Evolutionary conservation across 306 rosid species (phyloP).

Genomic region (Amphicarpaea edgeworthii): DNA sequence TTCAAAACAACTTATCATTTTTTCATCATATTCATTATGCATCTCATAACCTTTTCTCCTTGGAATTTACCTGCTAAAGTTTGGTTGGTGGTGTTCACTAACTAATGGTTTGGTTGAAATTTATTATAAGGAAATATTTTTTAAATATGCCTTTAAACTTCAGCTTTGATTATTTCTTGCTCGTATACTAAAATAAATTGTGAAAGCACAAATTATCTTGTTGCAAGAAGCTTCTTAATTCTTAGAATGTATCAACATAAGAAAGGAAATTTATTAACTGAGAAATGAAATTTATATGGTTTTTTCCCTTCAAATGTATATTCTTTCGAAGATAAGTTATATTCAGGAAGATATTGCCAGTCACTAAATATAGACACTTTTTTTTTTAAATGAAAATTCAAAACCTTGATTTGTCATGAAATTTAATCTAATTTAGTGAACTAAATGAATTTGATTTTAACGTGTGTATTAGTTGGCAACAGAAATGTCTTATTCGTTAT

Average conservation of each 20-base stretch:
- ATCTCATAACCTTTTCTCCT: neutral
- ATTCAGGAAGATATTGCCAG: too few species aligned
- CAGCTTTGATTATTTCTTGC: too few species aligned
- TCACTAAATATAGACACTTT: too few species aligned
- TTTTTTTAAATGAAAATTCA: too few species aligned
- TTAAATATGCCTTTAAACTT: too few species aligned
- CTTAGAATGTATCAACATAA: neutral
- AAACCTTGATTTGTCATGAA: too few species aligned
- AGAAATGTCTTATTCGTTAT: constrained; percentile 40
- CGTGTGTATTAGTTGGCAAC: too few species aligned
- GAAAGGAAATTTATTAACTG: neutral
- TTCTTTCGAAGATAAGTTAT: too few species aligned
- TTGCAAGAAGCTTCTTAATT: neutral
- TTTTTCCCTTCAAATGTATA: too few species aligned
- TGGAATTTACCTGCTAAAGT: constrained; percentile 10
- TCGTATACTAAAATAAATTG: neutral
- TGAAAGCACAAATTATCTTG: neutral
- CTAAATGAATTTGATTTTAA: too few species aligned
- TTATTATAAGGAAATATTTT: neutral
- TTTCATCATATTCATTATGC: constrained; percentile 42
- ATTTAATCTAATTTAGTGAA: neutral
- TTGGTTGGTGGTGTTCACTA: neutral
- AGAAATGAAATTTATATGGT: neutral
- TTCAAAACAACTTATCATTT: constrained; percentile 45
- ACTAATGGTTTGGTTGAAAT: neutral